Evolutionary conservation across 2,329 filamentous ascomycete species (phyloP).

Genomic region (Stachybotrys chlorohalonatus): DNA sequence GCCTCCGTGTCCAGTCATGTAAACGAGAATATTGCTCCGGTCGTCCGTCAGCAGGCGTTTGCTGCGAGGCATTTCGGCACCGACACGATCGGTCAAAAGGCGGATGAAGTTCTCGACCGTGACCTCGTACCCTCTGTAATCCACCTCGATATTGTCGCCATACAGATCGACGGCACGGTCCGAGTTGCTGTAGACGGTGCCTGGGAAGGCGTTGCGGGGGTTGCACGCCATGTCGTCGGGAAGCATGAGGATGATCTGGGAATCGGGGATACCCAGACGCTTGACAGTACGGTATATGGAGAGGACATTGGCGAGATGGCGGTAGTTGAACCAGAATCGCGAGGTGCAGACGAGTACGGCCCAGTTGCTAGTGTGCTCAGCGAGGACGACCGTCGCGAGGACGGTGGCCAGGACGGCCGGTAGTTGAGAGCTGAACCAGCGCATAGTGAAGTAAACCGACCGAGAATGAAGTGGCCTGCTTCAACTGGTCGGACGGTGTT

Average conservation of each 20-base stretch:
- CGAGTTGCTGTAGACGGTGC: slow-evolving; percentile 96
- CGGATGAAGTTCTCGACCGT: slow-evolving; percentile 99
- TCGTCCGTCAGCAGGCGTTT: slow-evolving; percentile 93
- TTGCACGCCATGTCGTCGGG: slow-evolving; percentile 99
- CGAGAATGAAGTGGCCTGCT: no score
- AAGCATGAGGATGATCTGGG: slow-evolving; percentile 99
- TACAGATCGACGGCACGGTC: slow-evolving; percentile 93
- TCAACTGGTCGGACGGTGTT: no score
- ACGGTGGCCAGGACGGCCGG: slow-evolving; percentile 40
- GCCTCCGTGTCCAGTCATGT: slow-evolving; percentile 98
- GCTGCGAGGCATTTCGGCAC: slow-evolving; percentile 87
- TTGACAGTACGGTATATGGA: slow-evolving; percentile 98
- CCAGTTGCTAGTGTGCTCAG: slow-evolving; percentile 96
- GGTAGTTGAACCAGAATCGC: slow-evolving; percentile 99
- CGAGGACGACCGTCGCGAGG: slow-evolving; percentile 36
- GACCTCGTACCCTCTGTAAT: slow-evolving; percentile 96
- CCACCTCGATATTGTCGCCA: slow-evolving; percentile 97
- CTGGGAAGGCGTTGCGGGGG: slow-evolving; percentile 93
- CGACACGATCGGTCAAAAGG: slow-evolving; percentile 85
- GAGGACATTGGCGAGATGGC: slow-evolving; percentile 93
- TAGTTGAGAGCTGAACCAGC: slow-evolving; percentile 34
- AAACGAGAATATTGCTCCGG: slow-evolving; percentile 92
- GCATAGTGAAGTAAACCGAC: slow-evolving; percentile 30
- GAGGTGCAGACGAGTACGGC: slow-evolving; percentile 97
- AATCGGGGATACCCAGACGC: slow-evolving; percentile 93